Conservation (phyloP, 2,329 filamentous ascomycete species). For the Aspergillus unguis region DNA sequence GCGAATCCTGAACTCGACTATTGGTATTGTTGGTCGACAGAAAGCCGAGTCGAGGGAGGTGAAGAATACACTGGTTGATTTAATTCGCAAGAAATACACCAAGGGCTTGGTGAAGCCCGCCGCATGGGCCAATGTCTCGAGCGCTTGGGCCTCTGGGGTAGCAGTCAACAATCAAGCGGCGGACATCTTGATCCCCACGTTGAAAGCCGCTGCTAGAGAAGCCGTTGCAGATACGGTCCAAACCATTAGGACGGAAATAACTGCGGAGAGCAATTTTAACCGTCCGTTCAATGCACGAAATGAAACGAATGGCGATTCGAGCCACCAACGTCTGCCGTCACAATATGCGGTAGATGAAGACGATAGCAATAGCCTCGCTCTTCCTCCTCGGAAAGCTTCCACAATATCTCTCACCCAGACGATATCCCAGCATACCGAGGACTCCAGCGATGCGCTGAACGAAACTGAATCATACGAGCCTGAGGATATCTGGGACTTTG, state of each 20-base stretch:
- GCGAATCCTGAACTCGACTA: slow-evolving; percentile 36
- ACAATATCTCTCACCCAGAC: slow-evolving; percentile 44
- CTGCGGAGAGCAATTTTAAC: slow-evolving; percentile 22
- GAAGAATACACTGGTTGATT: slow-evolving; percentile 31
- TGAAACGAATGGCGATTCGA: slow-evolving; percentile 12
- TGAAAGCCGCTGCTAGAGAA: slow-evolving; percentile 42
- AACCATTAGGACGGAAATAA: slow-evolving; percentile 43
- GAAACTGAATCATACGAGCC: slow-evolving; percentile 13
- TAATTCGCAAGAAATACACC: slow-evolving; percentile 39
- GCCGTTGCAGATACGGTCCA: slow-evolving; percentile 38
- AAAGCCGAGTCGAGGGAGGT: slow-evolving; percentile 28
- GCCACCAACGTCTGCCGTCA: slow-evolving; percentile 24
- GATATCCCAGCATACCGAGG: slow-evolving; percentile 36
- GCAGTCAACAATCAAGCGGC: slow-evolving; percentile 37
- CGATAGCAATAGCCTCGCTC: slow-evolving; percentile 18
- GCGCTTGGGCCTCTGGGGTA: slow-evolving; percentile 38
- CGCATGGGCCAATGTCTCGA: slow-evolving; percentile 38
- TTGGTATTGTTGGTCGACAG: slow-evolving; percentile 31
- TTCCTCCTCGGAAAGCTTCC: slow-evolving; percentile 34
- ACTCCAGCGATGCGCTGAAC: slow-evolving; percentile 19
- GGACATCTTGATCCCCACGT: slow-evolving; percentile 41
- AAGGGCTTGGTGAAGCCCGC: slow-evolving; percentile 37
- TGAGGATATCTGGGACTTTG: slow-evolving; percentile 11
- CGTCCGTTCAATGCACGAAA: slow-evolving; percentile 13
- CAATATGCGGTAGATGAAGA: slow-evolving; percentile 19